Evolutionary conservation across 139 green algal genomes (phyloP), one percentile per base, ranked within the genome.

Genomic region (Yamagishiella unicocca): DNA sequence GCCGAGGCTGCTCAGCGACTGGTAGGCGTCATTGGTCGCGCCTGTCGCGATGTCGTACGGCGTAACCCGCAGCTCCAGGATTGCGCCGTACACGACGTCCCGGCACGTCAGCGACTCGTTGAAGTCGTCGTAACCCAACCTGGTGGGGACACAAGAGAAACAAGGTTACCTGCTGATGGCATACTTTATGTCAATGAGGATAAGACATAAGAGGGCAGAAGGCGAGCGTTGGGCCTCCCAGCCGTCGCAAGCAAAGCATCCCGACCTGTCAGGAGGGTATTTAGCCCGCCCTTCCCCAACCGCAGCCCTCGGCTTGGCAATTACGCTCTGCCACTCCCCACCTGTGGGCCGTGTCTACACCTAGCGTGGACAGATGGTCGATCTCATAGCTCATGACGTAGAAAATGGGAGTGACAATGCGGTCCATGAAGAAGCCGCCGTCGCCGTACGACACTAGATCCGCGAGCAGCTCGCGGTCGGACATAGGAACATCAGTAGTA

Each of bases 101-200:
- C 64, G 87, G 50, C 74, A 79, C 6, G 73, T 81, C 50, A 97
- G 94, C 72, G 89, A 95, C 91, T 98, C 96, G 84, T 98, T 98
- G 67, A 96, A 93, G 82, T 98, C 96, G 78, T 98, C 95, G 72
- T 97, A 97, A 27, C 93, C 81, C 33, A 87, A 67, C 33, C 81
- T 87, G 81, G 22, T 27, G 58, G 58, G 6, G n/a, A n/a, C n/a
- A n/a, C n/a, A n/a, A n/a, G n/a, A n/a, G n/a, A n/a, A n/a, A n/a
- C n/a, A n/a, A n/a, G n/a, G n/a, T n/a, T n/a, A n/a, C n/a, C n/a
- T n/a, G n/a, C n/a, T n/a, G n/a, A n/a, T n/a, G n/a, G n/a, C n/a
- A n/a, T n/a, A n/a, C n/a, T n/a, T n/a, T n/a, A n/a, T n/a, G n/a
- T n/a, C n/a, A n/a, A n/a, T n/a, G n/a, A n/a, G n/a, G n/a, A n/a